Base-by-base conservation (phyloP, 495 filamentous ascomycete genomes). In the Neurospora tetrasperma region DNA sequence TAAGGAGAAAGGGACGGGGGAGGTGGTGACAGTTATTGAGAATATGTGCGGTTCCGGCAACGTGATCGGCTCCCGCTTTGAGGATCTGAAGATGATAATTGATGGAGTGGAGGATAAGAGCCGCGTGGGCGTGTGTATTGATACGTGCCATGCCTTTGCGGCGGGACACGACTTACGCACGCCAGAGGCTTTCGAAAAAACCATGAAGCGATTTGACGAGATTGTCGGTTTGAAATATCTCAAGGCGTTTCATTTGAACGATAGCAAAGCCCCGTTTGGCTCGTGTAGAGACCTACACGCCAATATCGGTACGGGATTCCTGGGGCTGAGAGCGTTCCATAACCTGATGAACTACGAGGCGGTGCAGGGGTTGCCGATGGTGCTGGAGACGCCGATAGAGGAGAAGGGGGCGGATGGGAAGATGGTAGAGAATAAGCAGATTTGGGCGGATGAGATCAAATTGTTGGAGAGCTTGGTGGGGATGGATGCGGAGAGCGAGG, bases 141-240 rank as follows among this genome's bases (percentile, higher is more conserved):
- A 99, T 79, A 98, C 96, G 5, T 98, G 95, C 83, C 96, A 99
- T 83, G 88, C 93, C 75, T 98, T 98, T 78, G 88, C 94, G 9
- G 94, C 93, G 0, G 96, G 96, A 8, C 96, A 98, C 80, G 96
- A 99, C 82, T 86, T 99, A 43, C 89, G 91, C 71, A 86, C 90
- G 0, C 90, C 92, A 0, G 84, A 86, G 20, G 88, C 93, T 0
- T 98, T 96, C 82, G 83, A 86, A 44, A 79, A 84, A 31, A 93
- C 94, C 27, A 84, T 98, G 79, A 74, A 85, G 11, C 84, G 91
- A 54, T 98, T 99, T 78, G 90, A 97, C 75, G 76, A 87, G n/a
- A 83, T 92, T 18, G 90, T 99, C 23, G 96, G 96, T 1, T 76
- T 91, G 42, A 82, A 89, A 41, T 96, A 94, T 78, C 89, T 99